Base-by-base conservation (phyloP, 768 basidiomycete genomes). In the Albatrellus ellisii region DNA sequence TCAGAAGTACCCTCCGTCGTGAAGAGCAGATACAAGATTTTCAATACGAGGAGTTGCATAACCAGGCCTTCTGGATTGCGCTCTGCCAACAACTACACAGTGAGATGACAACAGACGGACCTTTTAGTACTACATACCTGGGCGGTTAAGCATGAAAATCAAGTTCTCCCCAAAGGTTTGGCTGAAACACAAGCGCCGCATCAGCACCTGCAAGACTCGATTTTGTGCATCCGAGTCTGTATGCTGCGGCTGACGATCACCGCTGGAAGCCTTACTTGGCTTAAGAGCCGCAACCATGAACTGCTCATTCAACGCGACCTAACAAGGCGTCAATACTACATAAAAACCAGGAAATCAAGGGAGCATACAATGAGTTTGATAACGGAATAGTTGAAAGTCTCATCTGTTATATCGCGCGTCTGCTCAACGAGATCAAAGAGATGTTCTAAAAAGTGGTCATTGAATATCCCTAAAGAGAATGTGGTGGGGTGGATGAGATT, bases 101-200 rank as follows among this genome's bases (percentile, higher is more conserved):
- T 40, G 25, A 38, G n/a, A 25, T 27, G 11, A 22, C 18, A 42
- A 12, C 4, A 17, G 32, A 22, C 10, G 14, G 22, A 18, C 27
- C 24, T 14, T 4, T 6, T 14, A 42, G n/a, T 1, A 27, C 14
- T 26, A 27, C 10, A 69, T 55, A 92, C 91, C 73, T 34, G 92
- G 85, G 45, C 95, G 79, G 54, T 99, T 98, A 34, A 99, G 66
- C 85, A 99, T 99, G 60, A 97, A 99, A 43, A 99, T 97, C 70
- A 99, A 75, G 57, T 98, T 99, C 63, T 91, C 92, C 3, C 92
- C 91, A 54, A 99, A 95, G 0, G 95, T 95, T 65, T 86, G 87
- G 60, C 79, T 86, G n/a, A 75, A 76, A 3, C 83, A 79, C 21
- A 87, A 61, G 15, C 91, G 76, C n/a, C 81, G 68, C 67, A 87